Base-by-base conservation (phyloP, 163 green algal genomes). In the Scenedesmus sp. region DNA sequence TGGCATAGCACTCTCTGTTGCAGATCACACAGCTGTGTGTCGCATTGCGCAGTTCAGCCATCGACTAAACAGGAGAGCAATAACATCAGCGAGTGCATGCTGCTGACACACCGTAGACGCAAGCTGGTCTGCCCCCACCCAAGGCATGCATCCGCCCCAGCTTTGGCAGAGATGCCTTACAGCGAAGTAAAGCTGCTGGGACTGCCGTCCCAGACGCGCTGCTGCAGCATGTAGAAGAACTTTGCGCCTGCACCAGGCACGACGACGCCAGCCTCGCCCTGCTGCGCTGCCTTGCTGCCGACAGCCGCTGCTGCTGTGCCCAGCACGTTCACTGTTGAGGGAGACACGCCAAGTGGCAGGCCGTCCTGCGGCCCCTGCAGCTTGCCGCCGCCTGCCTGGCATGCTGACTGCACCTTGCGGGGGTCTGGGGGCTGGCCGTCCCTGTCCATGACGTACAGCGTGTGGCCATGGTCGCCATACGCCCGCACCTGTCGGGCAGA, bases 381-480 rank as follows among this genome's bases (percentile, higher is more conserved):
- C 72, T 59, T 49, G 3, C 89, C 89, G 22, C 89, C 89, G 40
- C 73, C 56, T 59, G 33, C 33, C 73, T 87, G 53, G 83, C 89
- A 92, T 33, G 89, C 89, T 70, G 72, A 33, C 89, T 92, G 89
- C 37, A 92, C 89, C 40, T 90, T 90, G 16, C 59, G 78, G 42
- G 83, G 83, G 51, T 92, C 89, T 76, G 89, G 89, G 15, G 89
- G 89, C 40, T 87, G 83, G 10, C 89, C 89, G 51, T 82, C 56
- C 12, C 30, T 37, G 49, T 92, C 89, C 89, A 92, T 92, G 26
- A 92, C 89, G 33, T 92, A 92, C 51, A 92, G 83, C 35, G 89
- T 92, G 89, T 92, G 89, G n/a, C 89, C 89, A 61, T 92, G 56
- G 33, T 92, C 89, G 6, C 51, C 81, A 33, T 90, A 92, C 10